A percentile compares a stretch with the other conserved stretches of the same genome.
These are phyloP conservation scores for Plasmodium chabaudi DNA, from an alignment of 169 alveolate species.

Conservation along the genomic window DNA sequence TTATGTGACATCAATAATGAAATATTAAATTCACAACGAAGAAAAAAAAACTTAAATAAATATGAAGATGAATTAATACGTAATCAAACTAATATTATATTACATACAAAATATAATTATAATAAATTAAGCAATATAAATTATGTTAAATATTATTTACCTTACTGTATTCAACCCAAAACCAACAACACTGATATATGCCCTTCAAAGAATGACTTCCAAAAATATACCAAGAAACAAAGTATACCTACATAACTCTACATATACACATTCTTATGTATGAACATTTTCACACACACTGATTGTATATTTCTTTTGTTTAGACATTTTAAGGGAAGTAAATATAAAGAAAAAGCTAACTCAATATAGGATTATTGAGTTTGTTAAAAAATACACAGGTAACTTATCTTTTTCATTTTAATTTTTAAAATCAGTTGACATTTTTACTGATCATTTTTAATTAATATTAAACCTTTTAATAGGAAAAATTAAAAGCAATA, in stretches of 20 bases:
- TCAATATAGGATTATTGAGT: constrained; percentile 19
- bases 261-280: too few relatives aligned
- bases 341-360: constrained; percentile 22
- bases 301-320: not conserved
- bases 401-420: constrained; percentile 1
- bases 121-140: constrained; percentile 29
- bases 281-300: too few relatives aligned
- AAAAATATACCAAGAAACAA: constrained; percentile 29
- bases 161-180: constrained; percentile 68
- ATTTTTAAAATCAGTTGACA: too few relatives aligned
- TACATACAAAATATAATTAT: constrained; percentile 18
- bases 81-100: constrained; percentile 32
- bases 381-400: constrained; percentile 63
- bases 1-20: constrained; percentile 27
- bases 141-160: constrained; percentile 58
- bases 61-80: constrained; percentile 36
- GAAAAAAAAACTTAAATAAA: constrained; percentile 6
- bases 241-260: constrained; percentile 11
- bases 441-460: too few relatives aligned
- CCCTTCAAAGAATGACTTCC: constrained; percentile 4
- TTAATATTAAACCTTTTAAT: not conserved
- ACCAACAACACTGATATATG: constrained; percentile 59
- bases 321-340: constrained; percentile 56
- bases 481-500: constrained; percentile 38
- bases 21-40: constrained; percentile 17